phyloP scores from a whole-genome alignment of 2,329 filamentous ascomycete species.

The Cercospora berteroae region DNA sequence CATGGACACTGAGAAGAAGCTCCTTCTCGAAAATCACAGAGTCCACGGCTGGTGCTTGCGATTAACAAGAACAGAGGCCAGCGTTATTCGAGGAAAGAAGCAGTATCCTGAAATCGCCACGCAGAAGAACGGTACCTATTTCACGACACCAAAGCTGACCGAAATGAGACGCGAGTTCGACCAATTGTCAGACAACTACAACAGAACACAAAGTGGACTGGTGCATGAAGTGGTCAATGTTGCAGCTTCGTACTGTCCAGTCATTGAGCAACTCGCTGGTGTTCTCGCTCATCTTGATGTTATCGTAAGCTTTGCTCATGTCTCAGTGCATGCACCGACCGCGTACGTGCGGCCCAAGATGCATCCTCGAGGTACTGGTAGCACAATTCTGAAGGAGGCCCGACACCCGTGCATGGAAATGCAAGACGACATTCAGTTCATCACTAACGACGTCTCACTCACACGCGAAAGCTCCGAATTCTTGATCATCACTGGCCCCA shows the following conservation, averaged over 20 bases:
- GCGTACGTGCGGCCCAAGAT: conserved; percentile 90
- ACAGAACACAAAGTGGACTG: conserved; percentile 85
- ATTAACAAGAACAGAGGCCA: conserved; percentile 83
- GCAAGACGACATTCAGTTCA: conserved; percentile 97
- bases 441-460: conserved; percentile 91
- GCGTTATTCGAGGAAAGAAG: conserved; percentile 87
- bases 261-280: conserved; percentile 82
- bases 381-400: conserved; percentile 86
- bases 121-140: conserved; percentile 98
- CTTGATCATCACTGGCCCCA: conserved; percentile 93
- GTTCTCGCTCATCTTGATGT: conserved; percentile 93
- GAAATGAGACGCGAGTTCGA: conserved; percentile 85
- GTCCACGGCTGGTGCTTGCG: conserved; percentile 97
- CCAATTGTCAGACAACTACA: conserved; percentile 90
- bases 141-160: conserved; percentile 82
- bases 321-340: conserved; percentile 86
- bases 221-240: conserved; percentile 91
- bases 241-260: conserved; percentile 89
- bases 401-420: conserved; percentile 98
- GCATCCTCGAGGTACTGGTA: conserved; percentile 80
- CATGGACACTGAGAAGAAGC: conserved; percentile 96
- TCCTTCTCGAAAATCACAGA: conserved; percentile 94
- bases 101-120: conserved; percentile 93
- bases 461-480: conserved; percentile 79
- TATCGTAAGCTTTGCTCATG: conserved; percentile 88